A percentile compares a stretch with the other conserved stretches of the same genome.
Conservation (phyloP, 805 yeast genomes). For the Candida qinlingensis region DNA sequence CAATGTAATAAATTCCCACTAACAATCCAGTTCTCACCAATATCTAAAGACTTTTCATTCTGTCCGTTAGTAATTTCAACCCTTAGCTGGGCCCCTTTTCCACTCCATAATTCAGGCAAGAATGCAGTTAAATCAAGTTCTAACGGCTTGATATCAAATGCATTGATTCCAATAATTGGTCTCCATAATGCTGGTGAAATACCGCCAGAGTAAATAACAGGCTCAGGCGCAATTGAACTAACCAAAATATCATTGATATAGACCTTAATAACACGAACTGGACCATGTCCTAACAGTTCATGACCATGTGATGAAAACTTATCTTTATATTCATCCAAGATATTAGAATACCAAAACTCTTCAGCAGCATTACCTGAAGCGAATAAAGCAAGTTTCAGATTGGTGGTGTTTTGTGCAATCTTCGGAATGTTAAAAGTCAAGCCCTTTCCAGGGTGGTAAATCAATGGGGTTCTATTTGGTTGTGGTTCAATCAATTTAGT, state of each 20-base stretch:
- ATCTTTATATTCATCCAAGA: conserved; percentile 41
- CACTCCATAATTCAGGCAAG: conserved; percentile 61
- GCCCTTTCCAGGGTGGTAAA: conserved; percentile 37
- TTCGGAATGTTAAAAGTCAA: conserved; percentile 37
- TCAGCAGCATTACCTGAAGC: conserved; percentile 75
- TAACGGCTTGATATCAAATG: conserved; percentile 69
- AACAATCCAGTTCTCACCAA: conserved; percentile 50
- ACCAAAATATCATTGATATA: conserved; percentile 55
- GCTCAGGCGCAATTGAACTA: conserved; percentile 61
- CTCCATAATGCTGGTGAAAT: conserved; percentile 76
- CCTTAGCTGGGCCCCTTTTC: conserved; percentile 32
- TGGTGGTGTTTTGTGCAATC: conserved; percentile 51
- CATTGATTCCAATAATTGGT: conserved; percentile 67
- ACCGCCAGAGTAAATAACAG: conserved; percentile 78
- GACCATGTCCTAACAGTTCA: conserved; percentile 56
- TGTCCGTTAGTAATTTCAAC: conserved; percentile 52
- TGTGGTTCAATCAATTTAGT: conserved; percentile 12
- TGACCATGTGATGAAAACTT: conserved; percentile 37
- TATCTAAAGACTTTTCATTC: conserved; percentile 19
- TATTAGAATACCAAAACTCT: conserved; percentile 77
- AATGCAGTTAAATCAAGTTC: conserved; percentile 67
- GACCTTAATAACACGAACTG: conserved; percentile 61
- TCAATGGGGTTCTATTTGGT: conserved; percentile 36
- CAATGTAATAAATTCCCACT: conserved; percentile 52
- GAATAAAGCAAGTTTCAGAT: conserved; percentile 44